Conservation (phyloP, 768 basidiomycete genomes). For the Strobilomyces echinocephalus region DNA sequence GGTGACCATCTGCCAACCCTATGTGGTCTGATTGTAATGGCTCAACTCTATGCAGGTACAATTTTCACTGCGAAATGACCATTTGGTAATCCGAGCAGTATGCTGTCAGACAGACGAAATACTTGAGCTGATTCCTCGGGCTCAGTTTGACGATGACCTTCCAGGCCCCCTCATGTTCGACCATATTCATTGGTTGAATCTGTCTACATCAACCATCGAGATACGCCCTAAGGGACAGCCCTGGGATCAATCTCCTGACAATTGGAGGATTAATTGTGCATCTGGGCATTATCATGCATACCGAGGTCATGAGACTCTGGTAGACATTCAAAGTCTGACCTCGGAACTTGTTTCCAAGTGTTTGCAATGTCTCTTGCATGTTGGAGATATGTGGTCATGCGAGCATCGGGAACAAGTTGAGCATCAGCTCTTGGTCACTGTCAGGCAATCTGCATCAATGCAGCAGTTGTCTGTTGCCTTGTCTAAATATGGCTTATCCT, state of each 20-base stretch:
- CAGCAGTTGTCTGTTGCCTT: too few species aligned
- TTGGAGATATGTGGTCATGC: too few species aligned
- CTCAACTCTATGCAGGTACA: constrained; percentile 7
- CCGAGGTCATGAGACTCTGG: constrained; percentile 6
- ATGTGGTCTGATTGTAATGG: background rate
- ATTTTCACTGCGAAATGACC: constrained; percentile 4
- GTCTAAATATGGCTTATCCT: too few species aligned
- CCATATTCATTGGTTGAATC: constrained; percentile 24
- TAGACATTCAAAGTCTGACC: constrained; percentile 9
- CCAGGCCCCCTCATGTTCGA: constrained; percentile 8
- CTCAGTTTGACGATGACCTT: constrained; percentile 13
- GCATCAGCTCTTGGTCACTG: too few species aligned
- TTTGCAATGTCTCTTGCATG: background rate
- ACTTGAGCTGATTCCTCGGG: constrained; percentile 17
- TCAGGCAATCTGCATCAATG: too few species aligned
- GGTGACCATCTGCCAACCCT: background rate
- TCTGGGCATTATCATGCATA: background rate
- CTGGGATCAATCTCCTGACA: constrained; percentile 16
- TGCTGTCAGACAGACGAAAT: background rate
- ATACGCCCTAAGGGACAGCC: constrained; percentile 14
- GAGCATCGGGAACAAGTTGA: too few species aligned
- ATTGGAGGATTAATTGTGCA: constrained; percentile 19
- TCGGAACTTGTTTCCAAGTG: background rate
- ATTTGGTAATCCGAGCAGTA: constrained; percentile 9
- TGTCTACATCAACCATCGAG: constrained; percentile 15